Evolutionary conservation across 2,329 filamentous ascomycete genomes (phyloP), one percentile per base, ranked within the genome.

Genomic region (Aspergillus chevalieri): DNA sequence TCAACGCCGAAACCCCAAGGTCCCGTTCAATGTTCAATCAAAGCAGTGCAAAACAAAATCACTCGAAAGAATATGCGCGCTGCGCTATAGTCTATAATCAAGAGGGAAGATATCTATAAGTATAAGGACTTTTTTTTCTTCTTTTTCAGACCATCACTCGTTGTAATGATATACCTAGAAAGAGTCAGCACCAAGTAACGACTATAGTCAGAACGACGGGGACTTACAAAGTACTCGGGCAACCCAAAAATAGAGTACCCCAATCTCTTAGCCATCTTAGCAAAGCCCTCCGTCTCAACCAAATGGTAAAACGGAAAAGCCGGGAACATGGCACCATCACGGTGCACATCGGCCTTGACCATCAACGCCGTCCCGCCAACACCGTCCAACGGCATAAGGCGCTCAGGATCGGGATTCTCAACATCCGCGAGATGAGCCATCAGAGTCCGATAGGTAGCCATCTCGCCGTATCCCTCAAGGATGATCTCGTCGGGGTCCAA

Each of bases 291-390:
- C 0, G 93, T 97, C 76, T 98, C 93, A 53, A 98, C 94, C 52
- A 98, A 78, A 70, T 98, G 87, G 67, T 96, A 97, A 66, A 98
- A 98, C 3, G 92, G 74, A 66, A 98, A 98, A 0, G 93, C 82
- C 15, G 93, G 93, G 74, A 98, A 98, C 92, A 97, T 98, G 66
- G 93, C 92, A 17, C 93, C 93, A 64, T 98, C 93, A 22, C 93
- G 83, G 68, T 98, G 93, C 21, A 98, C 93, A 52, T 97, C 91
- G 1, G 91, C 93, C 75, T 95, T 96, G 52, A 98, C 93, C 63
- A 98, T 75, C 55, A 98, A 75, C 1, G 91, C 88, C 1, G 92
- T 94, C 33, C 93, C 93, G 48, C 93, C 93, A 3, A 98, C 93
- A 45, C 93, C 93, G 66, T 98, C 93, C 7, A 98, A 78, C 41